Percentiles rank a stretch among this genome's conserved stretches.
Conservation (phyloP, 805 yeast genomes). For the Torulaspora franciscae region DNA sequence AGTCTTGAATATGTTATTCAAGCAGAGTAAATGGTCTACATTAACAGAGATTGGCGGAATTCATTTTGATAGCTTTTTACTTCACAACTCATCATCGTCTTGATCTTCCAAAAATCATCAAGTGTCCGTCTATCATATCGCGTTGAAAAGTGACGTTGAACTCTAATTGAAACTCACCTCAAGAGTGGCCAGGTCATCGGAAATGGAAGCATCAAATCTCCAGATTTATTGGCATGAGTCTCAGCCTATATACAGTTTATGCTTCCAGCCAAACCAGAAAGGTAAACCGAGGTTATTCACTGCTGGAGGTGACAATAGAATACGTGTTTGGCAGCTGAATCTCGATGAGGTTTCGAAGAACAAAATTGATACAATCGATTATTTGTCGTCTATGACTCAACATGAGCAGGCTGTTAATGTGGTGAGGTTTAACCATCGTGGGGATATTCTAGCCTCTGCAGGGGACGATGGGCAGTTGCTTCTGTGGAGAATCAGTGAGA, state of each 20-base stretch:
- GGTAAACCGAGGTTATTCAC: conserved; percentile 59
- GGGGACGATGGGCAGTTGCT: conserved; percentile 92
- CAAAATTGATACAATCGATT: conserved; percentile 52
- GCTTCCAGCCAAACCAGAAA: conserved; percentile 49
- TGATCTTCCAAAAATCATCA: background rate
- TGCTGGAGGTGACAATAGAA: conserved; percentile 91
- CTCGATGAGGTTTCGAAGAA: conserved; percentile 22
- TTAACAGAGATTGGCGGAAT: too few species aligned
- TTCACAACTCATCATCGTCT: background rate
- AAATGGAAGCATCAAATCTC: conserved; percentile 26
- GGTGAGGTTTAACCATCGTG: conserved; percentile 69
- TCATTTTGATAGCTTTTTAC: too few species aligned
- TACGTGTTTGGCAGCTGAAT: conserved; percentile 51
- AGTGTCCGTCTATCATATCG: background rate
- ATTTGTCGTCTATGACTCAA: conserved; percentile 72
- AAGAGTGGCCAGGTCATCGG: background rate
- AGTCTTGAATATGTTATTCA: too few species aligned
- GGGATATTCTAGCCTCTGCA: conserved; percentile 74
- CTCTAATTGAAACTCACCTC: background rate
- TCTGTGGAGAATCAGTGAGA: conserved; percentile 65
- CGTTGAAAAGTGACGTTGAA: conserved; percentile 1
- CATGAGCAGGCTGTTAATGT: conserved; percentile 95
- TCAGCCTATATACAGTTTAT: conserved; percentile 66
- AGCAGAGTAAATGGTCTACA: too few species aligned
- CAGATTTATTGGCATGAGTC: conserved; percentile 48